phyloP scores from a whole-genome alignment of 2,329 filamentous ascomycete species.

The Penicillium fuscoglaucum region DNA sequence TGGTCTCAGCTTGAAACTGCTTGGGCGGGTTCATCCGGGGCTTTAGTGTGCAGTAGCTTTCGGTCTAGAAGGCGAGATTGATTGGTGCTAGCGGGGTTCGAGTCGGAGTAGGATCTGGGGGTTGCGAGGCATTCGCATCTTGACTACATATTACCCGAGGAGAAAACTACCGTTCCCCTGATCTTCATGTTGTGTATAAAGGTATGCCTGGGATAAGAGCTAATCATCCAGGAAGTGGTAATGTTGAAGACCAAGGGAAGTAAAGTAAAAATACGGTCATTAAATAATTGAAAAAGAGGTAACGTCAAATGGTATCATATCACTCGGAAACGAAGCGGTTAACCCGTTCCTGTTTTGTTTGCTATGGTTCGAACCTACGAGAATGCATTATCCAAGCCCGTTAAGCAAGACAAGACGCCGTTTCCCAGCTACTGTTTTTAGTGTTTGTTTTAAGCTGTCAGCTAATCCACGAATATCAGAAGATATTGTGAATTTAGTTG shows the following conservation, averaged over 20 bases:
- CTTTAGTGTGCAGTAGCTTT: neutral
- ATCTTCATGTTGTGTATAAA: neutral
- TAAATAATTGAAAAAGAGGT: slow-evolving; percentile 29
- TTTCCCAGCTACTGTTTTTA: slow-evolving; percentile 36
- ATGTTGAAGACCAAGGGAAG: slow-evolving; percentile 5
- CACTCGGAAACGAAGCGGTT: slow-evolving; percentile 31
- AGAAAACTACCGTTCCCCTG: neutral
- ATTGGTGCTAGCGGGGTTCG: neutral
- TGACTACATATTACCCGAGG: neutral
- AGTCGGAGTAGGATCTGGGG: neutral
- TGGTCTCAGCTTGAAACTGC: neutral
- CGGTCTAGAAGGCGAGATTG: neutral
- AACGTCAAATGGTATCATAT: slow-evolving; percentile 37
- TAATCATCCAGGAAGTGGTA: neutral
- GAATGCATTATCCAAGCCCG: slow-evolving; percentile 35
- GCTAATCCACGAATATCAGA: slow-evolving; percentile 24
- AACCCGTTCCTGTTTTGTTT: slow-evolving; percentile 31
- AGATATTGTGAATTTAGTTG: slow-evolving; percentile 43
- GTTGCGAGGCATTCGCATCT: neutral
- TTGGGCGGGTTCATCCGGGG: neutral
- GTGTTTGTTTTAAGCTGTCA: slow-evolving; percentile 27
- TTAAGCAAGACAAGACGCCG: slow-evolving; percentile 41
- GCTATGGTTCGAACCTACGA: slow-evolving; percentile 37
- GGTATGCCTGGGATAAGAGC: neutral
- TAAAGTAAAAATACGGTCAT: slow-evolving; percentile 24